These are phyloP conservation scores for Pichia inconspicua DNA, from an alignment of 1,139 yeast genomes.

Conservation along the genomic window DNA sequence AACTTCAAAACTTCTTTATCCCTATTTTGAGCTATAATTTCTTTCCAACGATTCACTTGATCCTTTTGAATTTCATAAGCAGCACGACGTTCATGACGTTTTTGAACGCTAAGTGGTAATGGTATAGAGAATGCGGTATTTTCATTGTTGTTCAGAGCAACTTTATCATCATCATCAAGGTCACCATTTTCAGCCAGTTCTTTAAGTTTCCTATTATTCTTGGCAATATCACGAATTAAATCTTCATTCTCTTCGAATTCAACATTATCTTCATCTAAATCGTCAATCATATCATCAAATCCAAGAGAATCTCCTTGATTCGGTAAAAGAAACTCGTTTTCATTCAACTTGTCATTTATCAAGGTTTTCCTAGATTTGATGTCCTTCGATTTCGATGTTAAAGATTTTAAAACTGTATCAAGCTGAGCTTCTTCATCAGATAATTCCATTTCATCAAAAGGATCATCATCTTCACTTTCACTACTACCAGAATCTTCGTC, in stretches of 20 bases:
- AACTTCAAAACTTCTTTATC: constrained; percentile 79
- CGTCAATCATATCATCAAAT: constrained; percentile 67
- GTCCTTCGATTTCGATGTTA: constrained; percentile 26
- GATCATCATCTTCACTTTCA: constrained; percentile 17
- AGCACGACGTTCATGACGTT: constrained; percentile 78
- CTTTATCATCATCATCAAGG: constrained; percentile 24
- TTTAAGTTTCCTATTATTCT: constrained; percentile 5
- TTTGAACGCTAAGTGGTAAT: constrained; percentile 75
- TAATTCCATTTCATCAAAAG: constrained; percentile 21
- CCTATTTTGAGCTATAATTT: constrained; percentile 68
- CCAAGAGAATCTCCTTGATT: constrained; percentile 51
- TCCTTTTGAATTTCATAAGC: constrained; percentile 86
- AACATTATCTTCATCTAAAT: constrained; percentile 32
- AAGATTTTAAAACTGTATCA: constrained; percentile 23
- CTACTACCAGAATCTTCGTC: neutral
- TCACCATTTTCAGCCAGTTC: neutral
- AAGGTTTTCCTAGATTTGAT: constrained; percentile 34
- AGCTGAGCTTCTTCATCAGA: constrained; percentile 20
- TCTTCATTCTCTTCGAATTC: constrained; percentile 20
- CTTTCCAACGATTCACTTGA: constrained; percentile 85
- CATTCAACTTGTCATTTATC: constrained; percentile 50
- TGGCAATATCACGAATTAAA: constrained; percentile 12
- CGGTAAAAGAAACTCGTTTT: constrained; percentile 68
- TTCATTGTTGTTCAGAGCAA: constrained; percentile 24
- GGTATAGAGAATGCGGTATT: constrained; percentile 65